Evolutionary conservation across 176 grass and related monocot species (phyloP).

Genomic region (Guadua angustifolia): DNA sequence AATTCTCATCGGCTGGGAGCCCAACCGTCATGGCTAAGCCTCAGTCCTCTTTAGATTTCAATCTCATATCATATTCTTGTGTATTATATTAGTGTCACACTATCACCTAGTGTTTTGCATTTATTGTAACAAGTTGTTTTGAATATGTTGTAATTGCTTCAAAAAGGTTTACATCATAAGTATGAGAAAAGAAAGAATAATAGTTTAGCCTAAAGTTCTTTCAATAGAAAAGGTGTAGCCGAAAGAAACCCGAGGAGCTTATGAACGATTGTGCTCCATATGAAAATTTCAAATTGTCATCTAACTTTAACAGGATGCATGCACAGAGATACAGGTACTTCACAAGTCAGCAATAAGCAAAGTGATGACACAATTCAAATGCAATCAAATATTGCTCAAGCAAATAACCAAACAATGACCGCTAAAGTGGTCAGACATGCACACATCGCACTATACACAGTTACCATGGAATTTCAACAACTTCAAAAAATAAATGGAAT

Average conservation of each 20-base stretch:
- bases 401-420: constrained; percentile 10
- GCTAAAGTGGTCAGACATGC: not conserved
- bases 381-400: constrained; percentile 18
- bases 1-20: no score
- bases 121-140: constrained; percentile 40
- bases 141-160: constrained; percentile 38
- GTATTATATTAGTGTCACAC: constrained; percentile 40
- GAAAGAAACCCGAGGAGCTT: not conserved
- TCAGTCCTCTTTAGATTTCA: constrained; percentile 22
- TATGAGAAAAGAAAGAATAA: constrained; percentile 7
- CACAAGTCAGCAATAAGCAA: not conserved
- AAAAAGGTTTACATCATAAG: constrained; percentile 30
- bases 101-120: constrained; percentile 38
- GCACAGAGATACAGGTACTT: no score
- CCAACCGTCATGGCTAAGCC: no score
- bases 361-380: constrained; percentile 7
- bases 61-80: constrained; percentile 29
- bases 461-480: not conserved
- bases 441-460: not conserved
- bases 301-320: no score
- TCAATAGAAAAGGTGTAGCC: not conserved
- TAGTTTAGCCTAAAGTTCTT: constrained; percentile 30
- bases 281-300: no score
- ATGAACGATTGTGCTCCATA: not conserved
- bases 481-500: constrained; percentile 15